These are phyloP conservation scores for Senecio squalidus DNA, from an alignment of 140 eudicot species.

Conservation along the genomic window DNA sequence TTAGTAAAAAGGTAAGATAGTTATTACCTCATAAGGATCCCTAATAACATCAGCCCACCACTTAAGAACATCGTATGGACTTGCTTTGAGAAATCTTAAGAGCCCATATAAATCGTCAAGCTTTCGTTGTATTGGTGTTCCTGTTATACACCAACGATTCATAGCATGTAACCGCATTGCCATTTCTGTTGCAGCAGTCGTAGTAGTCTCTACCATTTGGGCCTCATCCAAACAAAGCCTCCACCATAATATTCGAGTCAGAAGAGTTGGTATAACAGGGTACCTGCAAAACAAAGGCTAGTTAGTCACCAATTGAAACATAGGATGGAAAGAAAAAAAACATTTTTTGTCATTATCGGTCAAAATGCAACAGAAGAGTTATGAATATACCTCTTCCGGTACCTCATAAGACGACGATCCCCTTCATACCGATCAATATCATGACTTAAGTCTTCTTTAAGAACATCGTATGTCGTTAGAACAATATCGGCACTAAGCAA, in stretches of 20 bases:
- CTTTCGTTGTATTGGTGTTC: conserved; percentile 90
- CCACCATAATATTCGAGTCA: conserved; percentile 90
- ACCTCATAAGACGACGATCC: conserved; percentile 80
- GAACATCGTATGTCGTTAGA: conserved; percentile 90
- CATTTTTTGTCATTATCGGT: background rate
- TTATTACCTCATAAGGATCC: conserved; percentile 81
- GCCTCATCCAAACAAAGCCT: conserved; percentile 98
- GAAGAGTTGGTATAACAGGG: conserved; percentile 81
- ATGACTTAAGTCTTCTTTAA: conserved; percentile 80
- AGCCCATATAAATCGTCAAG: conserved; percentile 92
- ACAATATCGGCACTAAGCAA: conserved; percentile 75
- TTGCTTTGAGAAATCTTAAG: conserved; percentile 69
- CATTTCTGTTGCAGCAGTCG: conserved; percentile 86
- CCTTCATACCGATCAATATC: conserved; percentile 92
- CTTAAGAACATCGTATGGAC: conserved; percentile 62
- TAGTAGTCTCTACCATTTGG: conserved; percentile 92
- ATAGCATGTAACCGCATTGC: conserved; percentile 75
- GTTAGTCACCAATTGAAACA: too few relatives aligned
- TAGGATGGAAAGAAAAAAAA: background rate
- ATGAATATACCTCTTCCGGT: conserved; percentile 51
- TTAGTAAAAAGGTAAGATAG: background rate
- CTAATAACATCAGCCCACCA: conserved; percentile 93
- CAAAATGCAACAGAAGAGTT: conserved; percentile 2
- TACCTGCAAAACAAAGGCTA: conserved; percentile 44
- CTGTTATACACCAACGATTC: conserved; percentile 93